A percentile compares a stretch with the other conserved stretches of the same genome.
phyloP scores from a whole-genome alignment of 2,329 filamentous ascomycete species.

The Dactylellina sp. region DNA sequence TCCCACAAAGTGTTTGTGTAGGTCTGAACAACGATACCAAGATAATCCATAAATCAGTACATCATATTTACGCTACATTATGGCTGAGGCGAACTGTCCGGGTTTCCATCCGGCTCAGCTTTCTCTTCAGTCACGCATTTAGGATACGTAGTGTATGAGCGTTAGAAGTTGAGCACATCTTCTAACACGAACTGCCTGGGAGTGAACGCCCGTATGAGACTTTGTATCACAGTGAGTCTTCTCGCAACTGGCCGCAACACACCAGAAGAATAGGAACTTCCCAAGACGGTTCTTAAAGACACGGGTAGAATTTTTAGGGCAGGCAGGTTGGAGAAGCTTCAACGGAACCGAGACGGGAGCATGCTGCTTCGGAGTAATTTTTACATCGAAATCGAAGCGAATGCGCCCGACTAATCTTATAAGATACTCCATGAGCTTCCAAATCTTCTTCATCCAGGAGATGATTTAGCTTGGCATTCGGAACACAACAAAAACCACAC shows the following conservation, averaged over 20 bases:
- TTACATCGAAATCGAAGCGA: slow-evolving; percentile 1
- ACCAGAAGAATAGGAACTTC: neutral
- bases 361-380: neutral
- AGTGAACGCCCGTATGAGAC: neutral
- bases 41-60: too few relatives aligned
- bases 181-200: slow-evolving; percentile 5
- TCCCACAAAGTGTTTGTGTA: too few relatives aligned
- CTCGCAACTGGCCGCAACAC: neutral
- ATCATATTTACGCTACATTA: too few relatives aligned
- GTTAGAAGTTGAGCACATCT: neutral
- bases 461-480: neutral
- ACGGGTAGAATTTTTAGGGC: neutral
- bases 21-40: too few relatives aligned
- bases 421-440: neutral
- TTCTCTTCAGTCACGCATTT: too few relatives aligned
- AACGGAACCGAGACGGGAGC: neutral
- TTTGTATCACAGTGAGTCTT: slow-evolving; percentile 6
- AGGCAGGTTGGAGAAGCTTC: slow-evolving; percentile 2
- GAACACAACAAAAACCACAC: neutral
- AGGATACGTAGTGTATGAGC: neutral
- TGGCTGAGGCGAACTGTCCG: too few relatives aligned
- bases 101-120: too few relatives aligned
- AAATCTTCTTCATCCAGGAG: neutral
- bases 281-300: neutral
- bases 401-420: neutral